Evolutionary conservation across 2,329 filamentous ascomycete genomes (phyloP), one percentile per base, ranked within the genome.

Genomic region (Aspergillus ibericus): DNA sequence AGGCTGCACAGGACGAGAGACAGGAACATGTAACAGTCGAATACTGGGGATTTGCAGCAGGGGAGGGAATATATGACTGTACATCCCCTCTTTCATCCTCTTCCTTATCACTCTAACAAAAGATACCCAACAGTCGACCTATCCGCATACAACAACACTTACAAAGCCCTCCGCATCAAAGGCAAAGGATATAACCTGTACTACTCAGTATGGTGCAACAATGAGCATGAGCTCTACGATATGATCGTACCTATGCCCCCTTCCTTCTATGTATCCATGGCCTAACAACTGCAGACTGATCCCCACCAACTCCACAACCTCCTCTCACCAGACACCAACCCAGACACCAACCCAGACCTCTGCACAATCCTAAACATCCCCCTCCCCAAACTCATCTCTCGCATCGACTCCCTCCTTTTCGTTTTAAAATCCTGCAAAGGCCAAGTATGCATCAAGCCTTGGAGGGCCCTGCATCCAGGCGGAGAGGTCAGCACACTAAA

Each of bases 131-230:
- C 9, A 44, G 38, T 46, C 16, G 36, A 18, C 7, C 10, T 42
- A 42, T 42, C 18, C 4, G 52, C 20, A 69, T 73, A 73, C 53
- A 74, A 74, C 53, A 74, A 75, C 59, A 77, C 75, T 0, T 77
- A 77, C 65, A 77, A 77, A 60, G 71, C 72, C 0, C 55, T 75
- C 6, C 70, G 75, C 1, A 53, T 77, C 12, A 58, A 76, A 1
- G 69, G 71, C 1, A 59, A 69, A 0, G 67, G 58, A 1, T 77
- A 77, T 36, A 71, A 74, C 44, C 56, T 77, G 2, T 77, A 74
- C 46, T 77, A 77, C 49, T 73, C 71, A 0, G 73, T 77, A 3
- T 77, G 74, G 72, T 77, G 75, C 59, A 76, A 58, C 35, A 73
- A 74, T 10, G 75, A 77, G 56, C 74, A 77, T 44, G 71, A 77